Evolutionary conservation across 257 asterid genomes (phyloP).

Genomic region (Jasminum sambac): DNA sequence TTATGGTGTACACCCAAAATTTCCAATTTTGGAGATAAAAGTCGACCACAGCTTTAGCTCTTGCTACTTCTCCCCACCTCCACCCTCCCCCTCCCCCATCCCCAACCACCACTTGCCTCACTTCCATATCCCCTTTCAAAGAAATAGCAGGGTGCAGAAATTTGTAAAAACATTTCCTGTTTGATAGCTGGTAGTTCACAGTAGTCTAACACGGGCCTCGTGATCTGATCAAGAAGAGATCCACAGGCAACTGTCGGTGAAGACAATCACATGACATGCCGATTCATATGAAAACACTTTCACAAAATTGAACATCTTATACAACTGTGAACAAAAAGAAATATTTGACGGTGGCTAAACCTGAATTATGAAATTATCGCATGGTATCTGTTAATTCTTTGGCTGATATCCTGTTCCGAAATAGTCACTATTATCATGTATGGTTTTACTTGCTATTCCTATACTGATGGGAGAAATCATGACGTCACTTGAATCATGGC

Average conservation of each 20-base stretch:
- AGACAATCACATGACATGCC: neutral
- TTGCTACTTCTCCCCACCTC: no score
- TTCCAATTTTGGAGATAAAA: neutral
- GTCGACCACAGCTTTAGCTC: neutral
- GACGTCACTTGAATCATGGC: neutral
- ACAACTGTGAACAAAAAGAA: neutral
- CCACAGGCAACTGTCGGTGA: neutral
- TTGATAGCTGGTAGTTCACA: neutral
- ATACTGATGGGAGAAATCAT: neutral
- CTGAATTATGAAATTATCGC: neutral
- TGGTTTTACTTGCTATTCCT: neutral
- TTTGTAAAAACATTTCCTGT: neutral
- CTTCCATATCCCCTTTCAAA: neutral
- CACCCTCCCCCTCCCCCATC: neutral
- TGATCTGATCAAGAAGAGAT: neutral
- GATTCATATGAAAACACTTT: neutral
- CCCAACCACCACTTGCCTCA: neutral
- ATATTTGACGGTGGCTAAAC: neutral
- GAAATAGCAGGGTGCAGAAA: neutral
- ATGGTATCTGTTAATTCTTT: neutral
- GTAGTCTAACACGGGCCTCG: neutral
- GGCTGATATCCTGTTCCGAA: neutral
- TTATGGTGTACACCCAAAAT: no score
- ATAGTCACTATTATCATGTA: neutral
- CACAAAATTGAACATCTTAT: neutral